Base-by-base conservation (phyloP, 1,139 yeast genomes). In the Suhomyces choctaworum region DNA sequence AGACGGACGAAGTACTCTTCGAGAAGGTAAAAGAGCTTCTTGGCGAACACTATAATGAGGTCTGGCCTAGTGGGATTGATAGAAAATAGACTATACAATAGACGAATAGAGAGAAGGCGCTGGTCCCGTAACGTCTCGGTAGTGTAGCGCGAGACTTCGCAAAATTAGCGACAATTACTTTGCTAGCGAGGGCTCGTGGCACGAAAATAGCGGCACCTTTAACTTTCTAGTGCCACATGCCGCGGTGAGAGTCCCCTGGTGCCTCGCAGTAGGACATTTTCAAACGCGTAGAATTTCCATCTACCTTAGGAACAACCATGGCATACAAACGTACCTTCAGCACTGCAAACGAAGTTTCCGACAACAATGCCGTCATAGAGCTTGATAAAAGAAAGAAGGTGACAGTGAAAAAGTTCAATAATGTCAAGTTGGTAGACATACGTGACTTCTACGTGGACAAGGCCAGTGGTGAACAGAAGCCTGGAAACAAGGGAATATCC, bases 401-500 rank as follows among this genome's bases (percentile, higher is more conserved):
- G 25, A 78, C 87, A 0, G 87, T 88, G 16, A 72, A 88, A 37
- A 74, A 74, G 48, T 88, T 78, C 66, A 80, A 83, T 35, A 78
- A 79, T 35, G 64, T 67, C 41, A 76, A 73, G 32, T 62, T 87
- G 46, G 77, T 89, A 10, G 96, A 88, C 50, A 85, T 88, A 37
- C 73, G 96, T 38, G 96, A 89, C 56, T 87, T 69, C 62, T 88
- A 85, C 60, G 60, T 71, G 39, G 88, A 81, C 48, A 73, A 76
- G 33, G 72, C 69, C 3, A 69, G 77, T 8, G 75, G 78, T 9
- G 82, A 77, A 41, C 66, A 76, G 61, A 70, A 67, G 44, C 97
- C 96, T 0, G 95, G 95, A 0, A 81, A 80, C 52, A 88, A 88
- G 66, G 96, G 96, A 1, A 85, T 88, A 17, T 78, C 95, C 1